Evolutionary conservation across 176 grass and related monocot genomes (phyloP), one percentile per base, ranked within the genome.

Genomic region (Chrysopogon serrulatus): DNA sequence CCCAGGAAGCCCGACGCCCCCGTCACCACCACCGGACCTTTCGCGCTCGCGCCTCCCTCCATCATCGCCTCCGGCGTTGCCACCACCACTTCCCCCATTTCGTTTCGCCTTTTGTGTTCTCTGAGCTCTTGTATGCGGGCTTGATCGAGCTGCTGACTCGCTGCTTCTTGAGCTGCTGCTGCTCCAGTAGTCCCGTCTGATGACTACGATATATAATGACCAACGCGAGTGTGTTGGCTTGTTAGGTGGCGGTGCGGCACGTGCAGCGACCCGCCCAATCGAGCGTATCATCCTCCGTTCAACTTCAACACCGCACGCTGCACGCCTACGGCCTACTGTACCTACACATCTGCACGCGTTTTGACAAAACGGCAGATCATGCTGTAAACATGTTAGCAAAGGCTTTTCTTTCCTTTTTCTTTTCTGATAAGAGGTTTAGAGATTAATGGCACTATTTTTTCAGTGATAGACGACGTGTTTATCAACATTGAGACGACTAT

Each of bases 1-100:
- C 91, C 91, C 17, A 97, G 54, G 82, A 83, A 97, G 24, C 94
- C 94, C 19, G 94, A 87, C 3, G 94, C 91, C 9, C 94, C 94
- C 6, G 94, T 96, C 36, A 96, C 94, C 33, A 91, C 88, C 83
- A 93, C 94, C 48, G 85, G 78, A 8, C 88, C 91, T 79, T 93
- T 92, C 32, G 9, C 40, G 1, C 23, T 10, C 69, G 69, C n/a
- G 13, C 40, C 41, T 5, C 41, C 53, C 37, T 7, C 4, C 77
- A 36, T n/a, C n/a, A n/a, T 26, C 30, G 31, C 60, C n/a, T 49
- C 67, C 14, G 0, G 57, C 15, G 5, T 10, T 10, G 47, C 47
- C 39, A 6, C 48, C 42, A 53, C 37, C 27, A 23, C 47, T 4
- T 56, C 48, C 3, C 10, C 35, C 79, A 70, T 65, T n/a, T 42